Conservation (phyloP, 306 rosid genomes). For the Quercus robur region DNA sequence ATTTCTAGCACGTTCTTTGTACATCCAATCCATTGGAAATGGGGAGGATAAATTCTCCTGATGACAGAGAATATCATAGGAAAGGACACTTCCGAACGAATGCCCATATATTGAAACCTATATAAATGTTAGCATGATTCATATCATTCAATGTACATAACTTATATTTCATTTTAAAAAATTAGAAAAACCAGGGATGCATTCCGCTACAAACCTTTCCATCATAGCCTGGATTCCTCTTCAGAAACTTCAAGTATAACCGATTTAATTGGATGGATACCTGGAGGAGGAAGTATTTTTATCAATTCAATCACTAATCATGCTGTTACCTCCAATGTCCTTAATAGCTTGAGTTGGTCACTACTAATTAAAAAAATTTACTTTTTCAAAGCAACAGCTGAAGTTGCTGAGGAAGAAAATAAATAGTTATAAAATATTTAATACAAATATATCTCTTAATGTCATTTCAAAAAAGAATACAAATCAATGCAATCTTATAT, state of each 20-base stretch:
- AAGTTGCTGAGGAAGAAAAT: background rate
- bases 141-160: constrained; percentile 7
- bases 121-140: constrained; percentile 8
- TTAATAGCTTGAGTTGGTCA: background rate
- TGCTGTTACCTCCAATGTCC: background rate
- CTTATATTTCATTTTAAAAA: constrained; percentile 3
- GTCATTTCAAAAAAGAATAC: background rate
- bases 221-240: constrained; percentile 90
- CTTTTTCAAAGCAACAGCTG: background rate
- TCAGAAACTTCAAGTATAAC: constrained; percentile 76
- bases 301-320: background rate
- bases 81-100: constrained; percentile 97
- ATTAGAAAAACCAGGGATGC: constrained; percentile 7
- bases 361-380: background rate
- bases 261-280: constrained; percentile 90
- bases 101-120: constrained; percentile 95
- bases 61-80: constrained; percentile 98
- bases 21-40: constrained; percentile 79
- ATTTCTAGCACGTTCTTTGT: constrained; percentile 36
- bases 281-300: constrained; percentile 32
- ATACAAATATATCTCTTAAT: background rate
- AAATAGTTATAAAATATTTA: background rate
- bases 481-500: background rate
- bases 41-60: constrained; percentile 75
- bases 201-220: constrained; percentile 65